Evolutionary conservation across 768 basidiomycete genomes (phyloP).

Genomic region (Mycena albidolilacea): DNA sequence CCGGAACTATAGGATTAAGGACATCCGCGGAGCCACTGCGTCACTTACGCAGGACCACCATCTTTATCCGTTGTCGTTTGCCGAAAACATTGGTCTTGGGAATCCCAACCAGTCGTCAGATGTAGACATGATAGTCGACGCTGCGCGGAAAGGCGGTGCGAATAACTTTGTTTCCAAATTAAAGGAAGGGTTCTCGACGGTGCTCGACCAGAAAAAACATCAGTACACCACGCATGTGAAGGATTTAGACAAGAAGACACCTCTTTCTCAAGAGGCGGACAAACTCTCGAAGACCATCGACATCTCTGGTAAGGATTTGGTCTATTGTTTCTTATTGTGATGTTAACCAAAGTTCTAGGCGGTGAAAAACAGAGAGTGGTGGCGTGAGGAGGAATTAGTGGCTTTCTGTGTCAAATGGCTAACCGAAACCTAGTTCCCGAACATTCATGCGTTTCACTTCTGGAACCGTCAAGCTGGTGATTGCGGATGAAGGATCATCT

Average conservation of each 20-base stretch:
- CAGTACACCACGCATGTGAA: constrained; percentile 25
- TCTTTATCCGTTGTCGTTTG: constrained; percentile 63
- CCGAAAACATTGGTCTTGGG: constrained; percentile 58
- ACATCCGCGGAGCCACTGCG: constrained; percentile 61
- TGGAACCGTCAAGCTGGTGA: constrained; percentile 49
- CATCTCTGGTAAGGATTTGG: constrained; percentile 33
- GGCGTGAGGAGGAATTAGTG: constrained; percentile 19
- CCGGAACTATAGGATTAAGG: constrained; percentile 51
- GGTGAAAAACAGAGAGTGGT: constrained; percentile 38
- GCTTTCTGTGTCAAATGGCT: neutral
- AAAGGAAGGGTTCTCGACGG: constrained; percentile 35
- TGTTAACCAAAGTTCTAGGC: constrained; percentile 13
- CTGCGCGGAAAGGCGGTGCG: constrained; percentile 51
- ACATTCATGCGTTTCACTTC: constrained; percentile 58
- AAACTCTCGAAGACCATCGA: constrained; percentile 43
- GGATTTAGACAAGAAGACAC: constrained; percentile 25
- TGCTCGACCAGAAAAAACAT: constrained; percentile 35
- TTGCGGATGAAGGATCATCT: constrained; percentile 61
- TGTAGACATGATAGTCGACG: constrained; percentile 43
- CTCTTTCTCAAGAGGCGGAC: constrained; percentile 39
- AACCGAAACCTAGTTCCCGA: constrained; percentile 45
- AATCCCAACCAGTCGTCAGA: constrained; percentile 37
- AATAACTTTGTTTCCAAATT: constrained; percentile 38
- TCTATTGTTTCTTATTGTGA: neutral
- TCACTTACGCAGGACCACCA: constrained; percentile 66